Evolutionary conservation across 352 stramenopile species (phyloP), one percentile per base, ranked within the genome.

Genomic region (Thraustochytrium sp.): DNA sequence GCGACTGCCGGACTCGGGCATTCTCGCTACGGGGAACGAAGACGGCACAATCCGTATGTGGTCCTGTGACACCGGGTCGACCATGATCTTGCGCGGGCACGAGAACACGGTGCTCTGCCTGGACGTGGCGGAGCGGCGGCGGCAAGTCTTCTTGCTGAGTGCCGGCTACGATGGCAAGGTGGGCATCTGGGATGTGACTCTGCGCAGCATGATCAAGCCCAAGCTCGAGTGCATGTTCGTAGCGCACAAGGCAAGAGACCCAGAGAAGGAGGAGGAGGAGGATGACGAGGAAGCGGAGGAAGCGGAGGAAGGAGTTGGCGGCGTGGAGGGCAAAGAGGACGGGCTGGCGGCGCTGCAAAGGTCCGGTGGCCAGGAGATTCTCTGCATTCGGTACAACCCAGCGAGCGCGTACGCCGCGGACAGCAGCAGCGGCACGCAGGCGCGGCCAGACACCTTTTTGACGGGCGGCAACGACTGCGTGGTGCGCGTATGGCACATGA

Each of bases 1-100:
- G 26, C 48, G 53, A n/a, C n/a, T 80, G 9, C 68, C 68, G 8
- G 68, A 80, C 31, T 80, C 68, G 21, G 53, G 31, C 11, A 61
- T 80, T 9, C 48, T 80, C n/a, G 68, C 40, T 18, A 80, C 68
- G 13, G 68, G 68, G 16, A 80, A 80, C 38, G 68, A 80, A 46
- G 68, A 80, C 26, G 68, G 68, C 13, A 80, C 44, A 18, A 46
- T 80, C 16, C 68, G 68, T 18, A 5, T 80, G 23, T 80, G 68
- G 68, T 46, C 44, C 23, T 80, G 68, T 34, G 68, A 80, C 68
- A 80, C 48, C n/a, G 68, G 68, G 23, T 80, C 68, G 3, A 80
- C 68, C 9, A 65, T 80, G 68, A 42, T 80, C 13, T 31, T 80
- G 42, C 34, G 40, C 21, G 44, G 48, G 9, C 68, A 80, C 31